Base-by-base conservation (phyloP, 2,329 filamentous ascomycete species). In the Fusarium sp. region DNA sequence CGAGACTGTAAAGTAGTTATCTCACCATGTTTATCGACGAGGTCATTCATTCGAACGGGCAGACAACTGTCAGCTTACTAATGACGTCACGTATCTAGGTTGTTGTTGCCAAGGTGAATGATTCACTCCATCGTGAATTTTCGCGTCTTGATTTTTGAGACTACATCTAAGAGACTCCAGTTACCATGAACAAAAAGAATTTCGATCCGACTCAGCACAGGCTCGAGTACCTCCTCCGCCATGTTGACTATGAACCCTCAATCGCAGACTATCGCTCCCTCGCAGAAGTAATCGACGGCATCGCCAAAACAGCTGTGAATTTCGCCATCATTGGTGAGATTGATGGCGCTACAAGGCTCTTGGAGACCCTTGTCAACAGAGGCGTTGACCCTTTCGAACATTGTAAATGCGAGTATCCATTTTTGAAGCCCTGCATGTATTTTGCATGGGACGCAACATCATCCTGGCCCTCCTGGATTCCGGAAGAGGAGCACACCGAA, bases 371-470 rank as follows among this genome's bases (percentile, higher is more conserved):
- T 13, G 12, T 12, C 6, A 26, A 14, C 0, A 39, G 37, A 18
- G 43, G 19, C 4, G 4, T 43, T 2, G 43, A 57, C 9, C 43
- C 28, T 6, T 63, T 63, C 2, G 9, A 44, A 2, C 19, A 49
- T 13, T 46, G 13, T 6, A 5, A 43, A 18, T 48, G 3, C 1
- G n/a, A 58, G 4, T 56, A 43, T 13, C 60, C 49, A 1, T 63
- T 23, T 23, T 13, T 63, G 13, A 56, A 56, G 5, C 58, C 58
- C 3, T 63, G 60, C 23, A 63, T 63, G 58, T 44, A 49, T n/a
- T 63, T 63, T 34, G 58, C 49, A 1, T 63, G 58, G 60, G 60
- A 63, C 2, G 60, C 60, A 25, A 48, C 19, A 3, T 63, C 43
- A 7, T 49, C 60, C 3, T 63, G 58, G 60, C 49, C 60, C 12